Percentiles rank a stretch among this genome's conserved stretches.
Conservation (phyloP, 1,284 basidiomycete genomes). For the Erythrobasidium hasegawianum region DNA sequence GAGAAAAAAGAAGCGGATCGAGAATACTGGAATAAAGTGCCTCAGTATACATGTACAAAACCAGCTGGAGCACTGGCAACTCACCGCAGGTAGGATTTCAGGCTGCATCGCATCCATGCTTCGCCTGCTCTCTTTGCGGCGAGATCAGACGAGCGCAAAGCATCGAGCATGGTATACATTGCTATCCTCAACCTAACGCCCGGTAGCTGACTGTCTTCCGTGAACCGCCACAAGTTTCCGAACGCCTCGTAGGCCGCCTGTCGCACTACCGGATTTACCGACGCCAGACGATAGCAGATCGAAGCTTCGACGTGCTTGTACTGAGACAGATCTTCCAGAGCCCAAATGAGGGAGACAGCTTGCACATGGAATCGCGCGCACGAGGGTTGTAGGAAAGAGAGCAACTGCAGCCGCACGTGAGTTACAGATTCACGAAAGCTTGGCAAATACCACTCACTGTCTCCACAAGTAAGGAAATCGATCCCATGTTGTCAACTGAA, state of each 20-base stretch:
- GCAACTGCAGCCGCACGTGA: slow-evolving; percentile 55
- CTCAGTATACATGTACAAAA: too few relatives aligned
- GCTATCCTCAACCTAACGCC: slow-evolving; percentile 78
- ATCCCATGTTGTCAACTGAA: slow-evolving; percentile 57
- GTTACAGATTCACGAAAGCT: too few relatives aligned
- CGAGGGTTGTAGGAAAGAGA: slow-evolving; percentile 68
- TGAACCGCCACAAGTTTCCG: slow-evolving; percentile 77
- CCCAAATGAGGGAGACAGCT: slow-evolving; percentile 79
- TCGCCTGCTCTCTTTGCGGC: slow-evolving; percentile 71
- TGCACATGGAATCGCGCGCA: slow-evolving; percentile 73
- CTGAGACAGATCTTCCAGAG: slow-evolving; percentile 62
- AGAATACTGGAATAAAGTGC: slow-evolving; percentile 62
- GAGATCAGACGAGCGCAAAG: slow-evolving; percentile 70
- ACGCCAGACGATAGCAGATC: slow-evolving; percentile 65
- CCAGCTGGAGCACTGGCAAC: slow-evolving; percentile 36
- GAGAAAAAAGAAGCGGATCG: slow-evolving; percentile 76
- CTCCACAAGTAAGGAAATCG: slow-evolving; percentile 59
- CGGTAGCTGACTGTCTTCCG: slow-evolving; percentile 75
- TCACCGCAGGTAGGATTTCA: slow-evolving; percentile 84
- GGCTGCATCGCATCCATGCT: slow-evolving; percentile 90
- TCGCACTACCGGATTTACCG: slow-evolving; percentile 51
- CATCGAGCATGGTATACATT: slow-evolving; percentile 80
- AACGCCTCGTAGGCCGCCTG: slow-evolving; percentile 70
- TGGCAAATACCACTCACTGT: slow-evolving; percentile 40
- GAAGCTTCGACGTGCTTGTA: slow-evolving; percentile 70